Conservation (phyloP, 75 land plant species). For the Pinus taeda region DNA sequence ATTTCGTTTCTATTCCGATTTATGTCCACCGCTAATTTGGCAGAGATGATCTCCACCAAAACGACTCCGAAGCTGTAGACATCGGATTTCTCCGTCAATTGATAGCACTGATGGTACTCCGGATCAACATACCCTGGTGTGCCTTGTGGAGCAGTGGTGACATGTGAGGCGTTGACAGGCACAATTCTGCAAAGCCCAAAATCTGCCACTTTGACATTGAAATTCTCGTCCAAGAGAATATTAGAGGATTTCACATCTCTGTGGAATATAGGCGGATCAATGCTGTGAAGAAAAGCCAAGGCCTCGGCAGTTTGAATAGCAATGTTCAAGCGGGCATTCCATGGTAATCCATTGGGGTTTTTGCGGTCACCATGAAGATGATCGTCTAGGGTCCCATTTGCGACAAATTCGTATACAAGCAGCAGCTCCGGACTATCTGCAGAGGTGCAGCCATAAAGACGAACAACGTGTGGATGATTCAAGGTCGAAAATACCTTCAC, state of each 20-base stretch:
- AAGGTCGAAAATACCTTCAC: background rate
- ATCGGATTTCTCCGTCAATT: constrained; percentile 29
- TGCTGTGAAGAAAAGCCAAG: constrained; percentile 23
- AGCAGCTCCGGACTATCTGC: constrained; percentile 10
- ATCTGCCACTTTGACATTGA: constrained; percentile 25
- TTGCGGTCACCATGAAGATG: constrained; percentile 21
- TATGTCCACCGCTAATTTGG: constrained; percentile 15
- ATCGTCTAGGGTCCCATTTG: constrained; percentile 30
- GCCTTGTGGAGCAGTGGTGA: constrained; percentile 28
- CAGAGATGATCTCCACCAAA: constrained; percentile 27
- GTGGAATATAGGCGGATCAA: constrained; percentile 20
- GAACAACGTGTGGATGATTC: constrained; percentile 20
- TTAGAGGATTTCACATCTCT: constrained; percentile 36
- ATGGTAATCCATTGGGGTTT: background rate
- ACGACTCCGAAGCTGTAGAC: constrained; percentile 42
- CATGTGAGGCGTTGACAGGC: constrained; percentile 14
- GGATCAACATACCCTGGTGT: constrained; percentile 36
- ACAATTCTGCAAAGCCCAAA: constrained; percentile 26
- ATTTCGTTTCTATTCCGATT: background rate
- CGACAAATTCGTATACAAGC: constrained; percentile 37
- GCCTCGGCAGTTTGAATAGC: background rate
- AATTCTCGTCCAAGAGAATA: constrained; percentile 23
- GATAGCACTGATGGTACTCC: constrained; percentile 20
- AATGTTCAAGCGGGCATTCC: constrained; percentile 15
- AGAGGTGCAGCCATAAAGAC: constrained; percentile 16